Conservation (phyloP, 1,284 basidiomycete species). For the Abortiporus biennis region DNA sequence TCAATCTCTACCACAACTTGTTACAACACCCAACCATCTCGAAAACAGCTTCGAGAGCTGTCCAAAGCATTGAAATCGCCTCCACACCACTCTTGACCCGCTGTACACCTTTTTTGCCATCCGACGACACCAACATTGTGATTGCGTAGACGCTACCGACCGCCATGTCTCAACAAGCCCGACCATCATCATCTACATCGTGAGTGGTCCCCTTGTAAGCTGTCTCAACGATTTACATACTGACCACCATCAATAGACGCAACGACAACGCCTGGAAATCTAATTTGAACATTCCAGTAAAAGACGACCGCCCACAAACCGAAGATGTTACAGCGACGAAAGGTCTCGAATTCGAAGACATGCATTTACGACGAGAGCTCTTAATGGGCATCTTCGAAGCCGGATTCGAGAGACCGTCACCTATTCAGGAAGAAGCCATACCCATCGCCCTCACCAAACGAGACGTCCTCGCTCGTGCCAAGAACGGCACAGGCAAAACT, state of each 20-base stretch:
- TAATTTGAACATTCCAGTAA: conserved; percentile 79
- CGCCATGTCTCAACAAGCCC: conserved; percentile 25
- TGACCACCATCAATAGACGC: conserved; percentile 10
- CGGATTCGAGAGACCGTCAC: conserved; percentile 94
- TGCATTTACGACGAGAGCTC: conserved; percentile 58
- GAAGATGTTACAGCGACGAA: conserved; percentile 92
- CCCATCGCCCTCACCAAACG: conserved; percentile 83
- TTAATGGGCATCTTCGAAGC: conserved; percentile 91
- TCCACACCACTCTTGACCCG: too few relatives aligned
- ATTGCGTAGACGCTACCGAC: too few relatives aligned
- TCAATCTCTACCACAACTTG: too few relatives aligned
- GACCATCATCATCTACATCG: conserved; percentile 37
- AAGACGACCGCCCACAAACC: conserved; percentile 89
- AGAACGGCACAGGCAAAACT: conserved; percentile 93
- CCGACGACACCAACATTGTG: too few relatives aligned
- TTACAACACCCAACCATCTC: too few relatives aligned
- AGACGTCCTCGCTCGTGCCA: conserved; percentile 89
- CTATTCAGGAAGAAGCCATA: conserved; percentile 98
- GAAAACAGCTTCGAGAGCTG: too few relatives aligned
- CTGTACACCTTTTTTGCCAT: too few relatives aligned
- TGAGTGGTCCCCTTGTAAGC: conserved; percentile 18
- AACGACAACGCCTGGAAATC: conserved; percentile 56
- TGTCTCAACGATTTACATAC: conserved; percentile 19
- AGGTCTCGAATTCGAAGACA: conserved; percentile 86
- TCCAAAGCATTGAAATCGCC: too few relatives aligned